Evolutionary conservation across 495 filamentous ascomycete genomes (phyloP).

Genomic region (Aspergillus biplanus): DNA sequence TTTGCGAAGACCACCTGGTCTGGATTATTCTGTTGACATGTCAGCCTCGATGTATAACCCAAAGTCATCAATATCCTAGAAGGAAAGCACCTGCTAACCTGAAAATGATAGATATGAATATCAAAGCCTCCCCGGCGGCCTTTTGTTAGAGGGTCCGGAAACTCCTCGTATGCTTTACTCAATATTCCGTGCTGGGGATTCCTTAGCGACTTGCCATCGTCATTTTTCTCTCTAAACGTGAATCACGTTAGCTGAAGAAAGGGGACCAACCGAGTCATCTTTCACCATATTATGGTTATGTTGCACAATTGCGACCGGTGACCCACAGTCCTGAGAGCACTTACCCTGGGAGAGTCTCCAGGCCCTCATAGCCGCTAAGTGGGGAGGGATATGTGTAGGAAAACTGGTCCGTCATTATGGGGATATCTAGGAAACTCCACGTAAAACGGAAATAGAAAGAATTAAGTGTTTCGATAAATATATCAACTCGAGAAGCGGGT

Average conservation of each 20-base stretch:
- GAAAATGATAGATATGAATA: slow-evolving; percentile 80
- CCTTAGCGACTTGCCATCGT: slow-evolving; percentile 68
- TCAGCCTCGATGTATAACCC: background rate
- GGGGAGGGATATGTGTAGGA: slow-evolving; percentile 63
- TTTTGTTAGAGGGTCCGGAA: slow-evolving; percentile 66
- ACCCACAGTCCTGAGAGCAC: slow-evolving; percentile 20
- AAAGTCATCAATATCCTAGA: background rate
- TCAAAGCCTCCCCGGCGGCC: slow-evolving; percentile 66
- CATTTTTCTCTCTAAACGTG: slow-evolving; percentile 42
- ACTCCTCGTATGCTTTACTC: slow-evolving; percentile 67
- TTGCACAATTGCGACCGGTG: slow-evolving; percentile 4
- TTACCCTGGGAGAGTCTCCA: slow-evolving; percentile 65
- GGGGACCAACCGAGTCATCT: background rate
- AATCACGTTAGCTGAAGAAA: slow-evolving; percentile 4
- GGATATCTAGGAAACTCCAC: background rate
- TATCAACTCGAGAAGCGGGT: slow-evolving; percentile 9
- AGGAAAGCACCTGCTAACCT: slow-evolving; percentile 28
- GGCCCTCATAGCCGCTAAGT: slow-evolving; percentile 65
- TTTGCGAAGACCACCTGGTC: slow-evolving; percentile 66
- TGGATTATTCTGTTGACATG: slow-evolving; percentile 51
- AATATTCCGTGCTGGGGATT: slow-evolving; percentile 60
- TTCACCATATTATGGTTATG: slow-evolving; percentile 1
- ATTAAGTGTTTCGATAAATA: background rate
- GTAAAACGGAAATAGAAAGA: background rate
- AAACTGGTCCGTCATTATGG: slow-evolving; percentile 42